Evolutionary conservation across 2,329 filamentous ascomycete genomes (phyloP), one percentile per base, ranked within the genome.

Genomic region (Paramyrothecium sp.): DNA sequence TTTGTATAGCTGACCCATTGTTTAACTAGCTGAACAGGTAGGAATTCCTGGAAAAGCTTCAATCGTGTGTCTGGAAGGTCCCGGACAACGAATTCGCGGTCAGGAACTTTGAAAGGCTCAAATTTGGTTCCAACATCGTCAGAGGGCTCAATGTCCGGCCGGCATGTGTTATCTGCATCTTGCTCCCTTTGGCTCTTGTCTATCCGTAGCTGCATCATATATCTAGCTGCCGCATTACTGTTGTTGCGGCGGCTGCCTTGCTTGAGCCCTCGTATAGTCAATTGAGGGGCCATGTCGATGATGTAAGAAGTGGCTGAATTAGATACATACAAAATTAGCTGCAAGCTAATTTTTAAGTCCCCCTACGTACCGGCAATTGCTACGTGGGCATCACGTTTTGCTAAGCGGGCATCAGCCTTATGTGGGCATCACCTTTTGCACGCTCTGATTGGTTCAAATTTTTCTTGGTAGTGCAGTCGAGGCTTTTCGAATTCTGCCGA

Each of bases 41-140:
- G 26, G 30, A 55, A 55, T 34, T 47, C 38, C 53, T 54, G 38
- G 19, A 54, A 54, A 26, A 54, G 53, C 53, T 54, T 20, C 16
- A 54, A 44, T n/a, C 21, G 53, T 19, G 44, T 49, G 10, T n/a
- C 20, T 26, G 44, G 53, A 23, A 54, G 53, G 13, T 48, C 19
- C 13, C n/a, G 22, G 44, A 54, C 30, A 22, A 30, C 20, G 30
- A 54, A 48, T 20, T 49, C 22, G 44, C 44, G 21, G 19, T 10
- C 23, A 21, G 13, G 12, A 30, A 54, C 22, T 22, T 48, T 16
- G 23, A 49, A 54, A 16, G 44, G 44, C 20, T 54, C 41, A 19
- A 54, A 54, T 16, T 34, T 21, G n/a, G 47, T 22, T 16, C n/a
- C n/a, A 20, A 26, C n/a, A 49, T 49, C 20, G n/a, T 49, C n/a